Percentiles rank a stretch among this genome's conserved stretches.
These are phyloP conservation scores for Colletotrichum euphorbiae DNA, from an alignment of 2,329 filamentous ascomycete genomes.

Conservation along the genomic window DNA sequence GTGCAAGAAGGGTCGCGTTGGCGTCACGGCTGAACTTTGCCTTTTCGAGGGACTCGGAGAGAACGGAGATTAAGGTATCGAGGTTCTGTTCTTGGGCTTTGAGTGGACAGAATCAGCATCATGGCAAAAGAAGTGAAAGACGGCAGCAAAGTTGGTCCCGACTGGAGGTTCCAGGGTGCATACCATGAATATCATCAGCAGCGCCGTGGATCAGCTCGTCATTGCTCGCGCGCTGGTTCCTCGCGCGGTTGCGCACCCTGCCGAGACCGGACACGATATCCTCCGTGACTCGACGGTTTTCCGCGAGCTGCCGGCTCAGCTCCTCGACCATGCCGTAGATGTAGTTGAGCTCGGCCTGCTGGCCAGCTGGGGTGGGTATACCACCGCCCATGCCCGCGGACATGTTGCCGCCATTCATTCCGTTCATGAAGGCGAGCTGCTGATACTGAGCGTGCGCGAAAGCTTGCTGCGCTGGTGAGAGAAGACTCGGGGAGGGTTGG, in stretches of 20 bases:
- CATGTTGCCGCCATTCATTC: conserved; percentile 62
- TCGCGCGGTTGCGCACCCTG: conserved; percentile 68
- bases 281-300: conserved; percentile 71
- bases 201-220: conserved; percentile 68
- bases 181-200: conserved; percentile 68
- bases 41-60: conserved; percentile 72
- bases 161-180: conserved; percentile 36
- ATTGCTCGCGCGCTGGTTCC: conserved; percentile 64
- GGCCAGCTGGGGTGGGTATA: conserved; percentile 72
- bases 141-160: not conserved
- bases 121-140: not conserved
- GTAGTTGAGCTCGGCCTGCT: conserved; percentile 76
- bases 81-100: conserved; percentile 69
- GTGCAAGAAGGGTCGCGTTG: conserved; percentile 68
- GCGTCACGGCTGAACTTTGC: conserved; percentile 70
- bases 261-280: conserved; percentile 74
- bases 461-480: conserved; percentile 41
- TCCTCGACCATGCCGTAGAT: conserved; percentile 77
- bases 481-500: conserved; percentile 35
- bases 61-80: conserved; percentile 70
- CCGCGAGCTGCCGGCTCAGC: conserved; percentile 71
- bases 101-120: conserved; percentile 7
- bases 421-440: conserved; percentile 56
- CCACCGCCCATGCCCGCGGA: conserved; percentile 57
- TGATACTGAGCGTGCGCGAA: conserved; percentile 40